Evolutionary conservation across 148 eudicot genomes (phyloP).

Genomic region (Arbutus unedo): DNA sequence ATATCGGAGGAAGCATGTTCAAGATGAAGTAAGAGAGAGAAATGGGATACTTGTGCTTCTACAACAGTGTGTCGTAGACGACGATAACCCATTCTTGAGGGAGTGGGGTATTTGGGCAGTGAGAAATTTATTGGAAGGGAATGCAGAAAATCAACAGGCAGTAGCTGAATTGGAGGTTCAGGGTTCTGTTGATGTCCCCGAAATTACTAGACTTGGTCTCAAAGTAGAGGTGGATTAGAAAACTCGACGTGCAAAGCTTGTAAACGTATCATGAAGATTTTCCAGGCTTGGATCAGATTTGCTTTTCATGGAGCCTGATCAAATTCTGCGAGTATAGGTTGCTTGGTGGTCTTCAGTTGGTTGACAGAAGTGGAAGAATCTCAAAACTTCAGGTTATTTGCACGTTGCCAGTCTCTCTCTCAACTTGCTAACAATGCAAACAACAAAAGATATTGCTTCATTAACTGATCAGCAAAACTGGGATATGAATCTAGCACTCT

Average conservation of each 20-base stretch:
- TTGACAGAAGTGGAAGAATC: no score
- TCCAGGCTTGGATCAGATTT: not conserved
- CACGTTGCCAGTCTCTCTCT: no score
- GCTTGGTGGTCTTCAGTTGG: no score
- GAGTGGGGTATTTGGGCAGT: constrained; percentile 89
- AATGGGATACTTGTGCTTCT: constrained; percentile 58
- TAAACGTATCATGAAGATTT: constrained; percentile 45
- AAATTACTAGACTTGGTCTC: constrained; percentile 67
- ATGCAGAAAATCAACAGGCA: constrained; percentile 54
- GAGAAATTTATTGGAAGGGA: constrained; percentile 63
- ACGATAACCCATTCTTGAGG: constrained; percentile 81
- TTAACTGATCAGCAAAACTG: no score
- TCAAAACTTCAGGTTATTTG: no score
- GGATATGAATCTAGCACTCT: no score
- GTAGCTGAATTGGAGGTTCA: constrained; percentile 80
- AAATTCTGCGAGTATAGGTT: no score
- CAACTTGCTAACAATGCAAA: no score
- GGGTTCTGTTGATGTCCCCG: constrained; percentile 70
- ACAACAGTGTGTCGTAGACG: constrained; percentile 85
- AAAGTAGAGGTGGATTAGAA: constrained; percentile 68
- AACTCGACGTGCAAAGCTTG: constrained; percentile 69
- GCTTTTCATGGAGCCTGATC: not conserved
- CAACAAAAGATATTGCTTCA: no score
- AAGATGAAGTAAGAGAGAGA: constrained; percentile 67
- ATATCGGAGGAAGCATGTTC: constrained; percentile 54